Evolutionary conservation across 768 basidiomycete species (phyloP).

Genomic region (Phaeotremella fagi): DNA sequence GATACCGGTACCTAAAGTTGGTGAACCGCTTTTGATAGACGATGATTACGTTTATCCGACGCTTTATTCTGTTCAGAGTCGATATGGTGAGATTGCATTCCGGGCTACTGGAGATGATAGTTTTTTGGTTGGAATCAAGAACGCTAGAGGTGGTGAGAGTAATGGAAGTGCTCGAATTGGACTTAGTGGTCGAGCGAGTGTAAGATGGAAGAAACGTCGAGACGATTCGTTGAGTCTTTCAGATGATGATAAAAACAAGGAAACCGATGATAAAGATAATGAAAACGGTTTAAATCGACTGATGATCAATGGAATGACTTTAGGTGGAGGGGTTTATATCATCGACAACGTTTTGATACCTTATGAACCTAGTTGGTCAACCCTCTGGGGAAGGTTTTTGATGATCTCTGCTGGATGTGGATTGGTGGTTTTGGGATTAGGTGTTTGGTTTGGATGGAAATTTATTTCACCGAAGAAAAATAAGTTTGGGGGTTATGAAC

Average conservation of each 20-base stretch:
- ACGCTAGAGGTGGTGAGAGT: slow-evolving; percentile 49
- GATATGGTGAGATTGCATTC: slow-evolving; percentile 82
- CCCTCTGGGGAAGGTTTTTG: slow-evolving; percentile 53
- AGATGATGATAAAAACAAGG: slow-evolving; percentile 53
- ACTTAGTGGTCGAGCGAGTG: slow-evolving; percentile 53
- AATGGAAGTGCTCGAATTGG: slow-evolving; percentile 49
- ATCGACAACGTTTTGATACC: slow-evolving; percentile 79
- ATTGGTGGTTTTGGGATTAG: slow-evolving; percentile 64
- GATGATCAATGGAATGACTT: slow-evolving; percentile 72
- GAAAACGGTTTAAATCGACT: slow-evolving; percentile 55
- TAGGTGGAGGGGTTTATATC: slow-evolving; percentile 80
- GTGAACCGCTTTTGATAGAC: slow-evolving; percentile 66
- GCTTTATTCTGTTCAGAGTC: slow-evolving; percentile 54
- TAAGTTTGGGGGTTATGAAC: slow-evolving; percentile 85
- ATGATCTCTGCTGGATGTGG: slow-evolving; percentile 60
- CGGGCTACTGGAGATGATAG: slow-evolving; percentile 50
- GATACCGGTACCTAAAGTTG: slow-evolving; percentile 53
- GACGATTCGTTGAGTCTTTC: slow-evolving; percentile 50
- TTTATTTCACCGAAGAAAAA: slow-evolving; percentile 54
- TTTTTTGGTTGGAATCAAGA: slow-evolving; percentile 52
- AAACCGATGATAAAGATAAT: slow-evolving; percentile 50
- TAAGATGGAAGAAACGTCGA: slow-evolving; percentile 51
- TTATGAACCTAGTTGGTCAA: slow-evolving; percentile 78
- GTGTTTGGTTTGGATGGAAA: slow-evolving; percentile 64
- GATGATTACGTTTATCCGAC: slow-evolving; percentile 72